phyloP scores from a whole-genome alignment of 148 eudicot genomes.

The Mesembryanthemum crystallinum region DNA sequence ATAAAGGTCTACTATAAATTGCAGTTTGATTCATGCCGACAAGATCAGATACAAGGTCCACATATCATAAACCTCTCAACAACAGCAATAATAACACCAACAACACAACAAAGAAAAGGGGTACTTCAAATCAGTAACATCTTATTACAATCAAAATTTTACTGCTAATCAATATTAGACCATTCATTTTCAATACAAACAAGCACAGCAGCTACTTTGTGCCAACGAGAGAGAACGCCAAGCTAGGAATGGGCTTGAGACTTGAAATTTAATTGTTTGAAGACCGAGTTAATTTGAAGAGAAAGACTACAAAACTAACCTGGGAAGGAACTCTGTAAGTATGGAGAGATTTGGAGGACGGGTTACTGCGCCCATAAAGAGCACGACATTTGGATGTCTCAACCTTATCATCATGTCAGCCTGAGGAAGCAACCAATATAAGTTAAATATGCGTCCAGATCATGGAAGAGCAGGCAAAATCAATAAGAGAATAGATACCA shows the following conservation, averaged over 20 bases:
- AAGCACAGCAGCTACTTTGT: neutral
- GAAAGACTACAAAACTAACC: conserved; percentile 38
- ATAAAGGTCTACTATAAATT: neutral
- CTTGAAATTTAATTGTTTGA: no score
- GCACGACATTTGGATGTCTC: conserved; percentile 98
- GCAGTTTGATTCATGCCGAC: neutral
- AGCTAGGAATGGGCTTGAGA: no score
- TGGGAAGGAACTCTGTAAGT: conserved; percentile 90
- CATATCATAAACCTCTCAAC: neutral
- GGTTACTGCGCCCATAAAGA: conserved; percentile 98
- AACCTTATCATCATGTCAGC: conserved; percentile 91
- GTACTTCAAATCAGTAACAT: neutral
- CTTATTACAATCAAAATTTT: neutral
- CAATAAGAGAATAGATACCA: neutral
- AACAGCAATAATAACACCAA: neutral
- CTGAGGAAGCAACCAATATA: conserved; percentile 43
- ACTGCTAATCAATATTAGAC: neutral
- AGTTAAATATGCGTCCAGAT: conserved; percentile 1
- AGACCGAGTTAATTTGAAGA: neutral
- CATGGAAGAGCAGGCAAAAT: neutral
- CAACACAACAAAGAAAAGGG: neutral
- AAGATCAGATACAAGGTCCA: neutral
- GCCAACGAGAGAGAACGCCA: no score
- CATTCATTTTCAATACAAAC: neutral
- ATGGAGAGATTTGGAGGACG: conserved; percentile 94